These are phyloP conservation scores for Gracilaria gracilis DNA, from an alignment of 23 red algal species.

Conservation along the genomic window DNA sequence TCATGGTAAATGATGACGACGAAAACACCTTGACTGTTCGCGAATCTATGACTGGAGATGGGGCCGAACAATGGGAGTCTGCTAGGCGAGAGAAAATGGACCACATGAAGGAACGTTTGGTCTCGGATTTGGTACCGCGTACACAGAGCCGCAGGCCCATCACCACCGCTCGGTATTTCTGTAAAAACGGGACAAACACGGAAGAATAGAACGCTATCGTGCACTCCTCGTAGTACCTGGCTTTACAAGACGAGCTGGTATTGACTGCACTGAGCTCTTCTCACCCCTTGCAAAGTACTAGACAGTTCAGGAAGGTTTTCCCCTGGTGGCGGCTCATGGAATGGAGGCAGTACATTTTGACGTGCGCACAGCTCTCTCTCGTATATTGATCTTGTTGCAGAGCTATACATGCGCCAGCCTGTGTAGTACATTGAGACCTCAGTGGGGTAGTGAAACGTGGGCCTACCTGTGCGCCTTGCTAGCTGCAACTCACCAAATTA, in stretches of 20 bases:
- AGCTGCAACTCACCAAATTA: too few species aligned
- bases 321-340: too few species aligned
- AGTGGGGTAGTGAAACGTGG: too few species aligned
- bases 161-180: not conserved
- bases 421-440: too few species aligned
- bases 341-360: conserved; percentile 11
- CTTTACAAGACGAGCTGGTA: not conserved
- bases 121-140: not conserved
- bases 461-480: too few species aligned
- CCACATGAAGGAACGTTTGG: not conserved
- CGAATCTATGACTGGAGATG: too few species aligned
- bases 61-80: too few species aligned
- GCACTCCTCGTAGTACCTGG: conserved; percentile 13
- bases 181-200: not conserved
- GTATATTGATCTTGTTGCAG: conserved; percentile 37
- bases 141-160: not conserved
- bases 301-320: not conserved
- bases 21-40: too few species aligned
- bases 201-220: not conserved
- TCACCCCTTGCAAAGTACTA: not conserved
- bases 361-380: conserved; percentile 39
- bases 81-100: not conserved
- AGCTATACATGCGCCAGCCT: conserved; percentile 37
- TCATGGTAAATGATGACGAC: too few species aligned
- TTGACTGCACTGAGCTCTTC: conserved; percentile 53